Base-by-base conservation (phyloP, 352 stramenopile species). In the Globisporangium cederbergense region DNA sequence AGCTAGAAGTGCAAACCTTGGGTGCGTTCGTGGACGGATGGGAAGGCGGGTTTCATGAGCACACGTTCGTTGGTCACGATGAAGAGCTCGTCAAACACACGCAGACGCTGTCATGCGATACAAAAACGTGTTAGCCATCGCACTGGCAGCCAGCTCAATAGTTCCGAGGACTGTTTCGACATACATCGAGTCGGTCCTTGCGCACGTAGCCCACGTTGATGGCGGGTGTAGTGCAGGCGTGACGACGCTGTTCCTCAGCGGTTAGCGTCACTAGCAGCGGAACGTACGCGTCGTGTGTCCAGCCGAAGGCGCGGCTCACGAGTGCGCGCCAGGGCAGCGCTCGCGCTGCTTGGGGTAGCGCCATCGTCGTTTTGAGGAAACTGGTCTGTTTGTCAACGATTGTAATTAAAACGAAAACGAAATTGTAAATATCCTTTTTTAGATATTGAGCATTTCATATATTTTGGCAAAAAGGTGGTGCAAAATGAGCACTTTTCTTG, bases 191-290 rank as follows among this genome's bases (percentile, higher is more conserved):
- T 22, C 65, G 65, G 34, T 74, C 55, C 55, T 73, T 82, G 50
- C 66, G 66, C 38, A 84, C 70, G 59, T 69, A 73, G 20, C 74
- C 76, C 40, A 60, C 76, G 66, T 60, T 42, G 18, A 68, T 38
- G 16, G 40, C 34, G 8, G 58, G 11, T 1, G 38, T 14, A 8
- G 49, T 16, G 49, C 49, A 45, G 2, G 22, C 45, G 36, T 43
- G 45, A 20, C 30, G 36, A 50, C 68, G 62, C 18, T 69, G 67
- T 43, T 84, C 70, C 18, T 70, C 60, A 6, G 47, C 50, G 32
- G 65, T 76, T 32, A 90, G 75, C 62, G 74, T 70, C n/a, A 89
- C 70, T 18, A 74, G 70, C 62, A 91, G 71, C 40, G 82, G 77
- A 43, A 78, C 67, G 58, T 83, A 89, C 4, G 62, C 67, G 34